phyloP scores from a whole-genome alignment of 2,329 filamentous ascomycete genomes.

The Ophiosphaerella herpotricha region DNA sequence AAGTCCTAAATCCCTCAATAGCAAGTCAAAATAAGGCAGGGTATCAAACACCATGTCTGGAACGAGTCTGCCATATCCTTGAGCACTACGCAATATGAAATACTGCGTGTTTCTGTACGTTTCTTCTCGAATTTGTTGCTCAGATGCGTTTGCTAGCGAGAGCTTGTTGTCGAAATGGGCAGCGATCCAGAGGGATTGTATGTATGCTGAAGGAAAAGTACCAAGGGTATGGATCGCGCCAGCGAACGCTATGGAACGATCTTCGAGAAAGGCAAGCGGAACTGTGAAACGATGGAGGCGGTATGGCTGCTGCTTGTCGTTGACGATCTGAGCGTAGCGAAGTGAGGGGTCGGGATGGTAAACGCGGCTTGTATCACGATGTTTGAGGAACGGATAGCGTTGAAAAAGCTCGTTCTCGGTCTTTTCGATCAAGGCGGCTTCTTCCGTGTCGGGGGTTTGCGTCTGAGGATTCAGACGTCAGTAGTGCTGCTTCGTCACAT shows the following conservation, averaged over 20 bases:
- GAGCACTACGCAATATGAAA: slow-evolving; percentile 72
- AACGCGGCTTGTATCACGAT: slow-evolving; percentile 18
- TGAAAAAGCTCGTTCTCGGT: slow-evolving; percentile 16
- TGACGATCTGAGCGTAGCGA: slow-evolving; percentile 10
- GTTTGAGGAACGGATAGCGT: slow-evolving; percentile 19
- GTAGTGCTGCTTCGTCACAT: not conserved
- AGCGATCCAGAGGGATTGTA: slow-evolving; percentile 55
- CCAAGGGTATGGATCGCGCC: slow-evolving; percentile 43
- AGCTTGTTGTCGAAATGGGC: slow-evolving; percentile 66
- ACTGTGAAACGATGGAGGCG: slow-evolving; percentile 40
- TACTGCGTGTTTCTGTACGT: slow-evolving; percentile 69
- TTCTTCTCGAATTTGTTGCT: slow-evolving; percentile 25
- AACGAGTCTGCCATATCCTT: slow-evolving; percentile 71
- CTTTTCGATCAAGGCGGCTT: slow-evolving; percentile 41
- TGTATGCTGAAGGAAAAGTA: slow-evolving; percentile 44
- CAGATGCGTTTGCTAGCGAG: slow-evolving; percentile 11
- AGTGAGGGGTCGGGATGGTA: slow-evolving; percentile 26
- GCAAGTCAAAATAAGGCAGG: slow-evolving; percentile 35
- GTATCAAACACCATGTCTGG: slow-evolving; percentile 39
- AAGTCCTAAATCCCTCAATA: slow-evolving; percentile 31
- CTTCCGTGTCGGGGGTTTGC: slow-evolving; percentile 34
- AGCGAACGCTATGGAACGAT: slow-evolving; percentile 14
- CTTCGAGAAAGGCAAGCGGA: not conserved
- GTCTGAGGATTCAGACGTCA: not conserved
- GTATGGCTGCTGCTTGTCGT: slow-evolving; percentile 26